phyloP scores from a whole-genome alignment of 768 basidiomycete species.

The Cytidiella melzeri region DNA sequence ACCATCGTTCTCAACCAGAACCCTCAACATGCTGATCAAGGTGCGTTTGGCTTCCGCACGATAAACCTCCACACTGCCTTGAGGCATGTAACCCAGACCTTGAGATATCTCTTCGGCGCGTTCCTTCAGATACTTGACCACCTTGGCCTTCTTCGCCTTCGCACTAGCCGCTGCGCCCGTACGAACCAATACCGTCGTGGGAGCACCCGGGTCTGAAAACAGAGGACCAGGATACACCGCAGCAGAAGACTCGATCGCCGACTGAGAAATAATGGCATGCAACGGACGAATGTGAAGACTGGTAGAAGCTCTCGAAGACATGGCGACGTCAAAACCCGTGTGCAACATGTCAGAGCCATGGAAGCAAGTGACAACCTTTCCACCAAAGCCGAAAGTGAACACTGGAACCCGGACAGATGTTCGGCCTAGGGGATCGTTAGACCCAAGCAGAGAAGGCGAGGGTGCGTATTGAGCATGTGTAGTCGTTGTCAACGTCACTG shows the following conservation, averaged over 20 bases:
- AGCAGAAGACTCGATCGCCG: conserved; percentile 47
- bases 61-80: conserved; percentile 44
- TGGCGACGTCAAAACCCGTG: conserved; percentile 73
- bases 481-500: conserved; percentile 25
- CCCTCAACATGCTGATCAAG: conserved; percentile 65
- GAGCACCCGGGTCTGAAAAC: conserved; percentile 66
- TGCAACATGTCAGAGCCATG: conserved; percentile 60
- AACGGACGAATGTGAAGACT: conserved; percentile 63
- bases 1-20: conserved; percentile 89
- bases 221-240: conserved; percentile 82
- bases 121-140: conserved; percentile 71
- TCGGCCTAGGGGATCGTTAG: conserved; percentile 77
- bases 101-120: conserved; percentile 72
- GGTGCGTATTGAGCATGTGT: conserved; percentile 66
- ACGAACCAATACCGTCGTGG: conserved; percentile 63
- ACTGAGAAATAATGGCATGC: conserved; percentile 64
- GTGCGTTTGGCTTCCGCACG: conserved; percentile 72
- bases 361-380: conserved; percentile 84
- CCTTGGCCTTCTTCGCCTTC: conserved; percentile 81
- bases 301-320: conserved; percentile 65
- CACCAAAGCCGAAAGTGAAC: conserved; percentile 91
- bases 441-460: conserved; percentile 75
- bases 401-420: conserved; percentile 70
- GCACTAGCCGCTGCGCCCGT: conserved; percentile 47
- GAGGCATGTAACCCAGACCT: conserved; percentile 64